Evolutionary conservation across 768 basidiomycete genomes (phyloP).

Genomic region (Cystobasidium onofrii): DNA sequence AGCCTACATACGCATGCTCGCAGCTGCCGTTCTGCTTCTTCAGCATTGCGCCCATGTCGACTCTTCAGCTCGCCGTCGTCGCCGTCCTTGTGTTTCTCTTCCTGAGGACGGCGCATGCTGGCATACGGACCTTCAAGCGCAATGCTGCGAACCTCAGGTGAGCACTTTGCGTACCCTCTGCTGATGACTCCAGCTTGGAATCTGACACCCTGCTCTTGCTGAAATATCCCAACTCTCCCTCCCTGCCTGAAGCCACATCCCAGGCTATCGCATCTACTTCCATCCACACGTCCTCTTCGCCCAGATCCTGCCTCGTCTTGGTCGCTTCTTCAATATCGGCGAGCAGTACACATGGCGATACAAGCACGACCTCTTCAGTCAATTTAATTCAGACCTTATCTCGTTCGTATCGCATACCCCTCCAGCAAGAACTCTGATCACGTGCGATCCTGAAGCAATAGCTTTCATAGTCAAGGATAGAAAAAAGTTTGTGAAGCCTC

Average conservation of each 20-base stretch:
- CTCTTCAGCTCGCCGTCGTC: not conserved
- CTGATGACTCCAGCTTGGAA: too few relatives aligned
- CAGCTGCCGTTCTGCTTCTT: too few relatives aligned
- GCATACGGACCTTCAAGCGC: not conserved
- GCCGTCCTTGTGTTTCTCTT: not conserved
- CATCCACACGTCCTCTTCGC: slow-evolving; percentile 31
- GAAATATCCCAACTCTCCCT: too few relatives aligned
- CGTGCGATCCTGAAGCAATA: slow-evolving; percentile 31
- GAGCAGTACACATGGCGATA: slow-evolving; percentile 34
- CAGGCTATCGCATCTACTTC: slow-evolving; percentile 28
- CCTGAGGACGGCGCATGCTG: not conserved
- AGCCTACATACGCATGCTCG: too few relatives aligned
- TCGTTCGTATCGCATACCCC: slow-evolving; percentile 31
- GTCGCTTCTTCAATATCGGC: slow-evolving; percentile 27
- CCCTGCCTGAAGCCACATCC: slow-evolving; percentile 33
- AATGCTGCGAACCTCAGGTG: not conserved
- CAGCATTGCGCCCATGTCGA: too few relatives aligned
- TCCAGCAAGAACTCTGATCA: slow-evolving; percentile 11
- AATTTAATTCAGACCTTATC: slow-evolving; percentile 17
- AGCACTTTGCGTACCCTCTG: not conserved
- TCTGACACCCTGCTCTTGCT: too few relatives aligned
- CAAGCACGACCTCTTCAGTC: slow-evolving; percentile 13
- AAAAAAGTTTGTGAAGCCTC: slow-evolving; percentile 54
- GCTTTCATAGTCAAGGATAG: slow-evolving; percentile 30
- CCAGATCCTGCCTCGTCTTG: slow-evolving; percentile 13